Evolutionary conservation across 1,284 basidiomycete genomes (phyloP), one percentile per base, ranked within the genome.

Genomic region (Cutaneotrichosporon sp.): DNA sequence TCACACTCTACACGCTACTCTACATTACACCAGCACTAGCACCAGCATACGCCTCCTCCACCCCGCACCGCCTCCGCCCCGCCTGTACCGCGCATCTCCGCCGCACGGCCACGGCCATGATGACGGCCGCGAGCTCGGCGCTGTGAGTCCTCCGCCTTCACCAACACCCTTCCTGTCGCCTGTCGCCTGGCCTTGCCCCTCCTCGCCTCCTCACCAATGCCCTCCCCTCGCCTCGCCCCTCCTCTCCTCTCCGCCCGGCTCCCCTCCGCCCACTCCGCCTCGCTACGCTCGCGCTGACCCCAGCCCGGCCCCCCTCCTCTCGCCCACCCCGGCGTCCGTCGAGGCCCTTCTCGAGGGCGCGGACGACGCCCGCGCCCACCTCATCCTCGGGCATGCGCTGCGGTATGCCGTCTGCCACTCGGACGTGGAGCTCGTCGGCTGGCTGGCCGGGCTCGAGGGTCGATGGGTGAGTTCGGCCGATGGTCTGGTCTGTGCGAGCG

Each of bases 301-400:
- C 18, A 62, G 56, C 4, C 56, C 61, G 22, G 36, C 27, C 34
- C n/a, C 51, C 13, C 29, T 59, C 42, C 36, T 33, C 22, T 22
- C 38, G 4, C 54, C 60, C 1, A 61, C 55, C 22, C 55, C 60
- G n/a, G 50, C 50, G 25, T 46, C 55, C 5, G 34, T 61, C 31
- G 22, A 42, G 33, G 25, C 22, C 8, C 42, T 45, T 8, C 55
- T 61, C 50, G 51, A 46, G 20, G 34, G 27, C 14, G 55, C 36
- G 7, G 33, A n/a, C 27, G 29, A 27, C 42, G 13, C 24, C n/a
- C 33, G 34, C 46, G 34, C 33, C 18, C 22, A 29, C 9, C 52
- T 71, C 22, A 67, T 77, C 14, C 65, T 79, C 2, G 68, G 72
- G 10, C 68, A 76, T 51, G 70, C 78, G 7, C 58, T 80, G 2